Evolutionary conservation across 2,329 filamentous ascomycete genomes (phyloP).

Genomic region (Eutypa lata): DNA sequence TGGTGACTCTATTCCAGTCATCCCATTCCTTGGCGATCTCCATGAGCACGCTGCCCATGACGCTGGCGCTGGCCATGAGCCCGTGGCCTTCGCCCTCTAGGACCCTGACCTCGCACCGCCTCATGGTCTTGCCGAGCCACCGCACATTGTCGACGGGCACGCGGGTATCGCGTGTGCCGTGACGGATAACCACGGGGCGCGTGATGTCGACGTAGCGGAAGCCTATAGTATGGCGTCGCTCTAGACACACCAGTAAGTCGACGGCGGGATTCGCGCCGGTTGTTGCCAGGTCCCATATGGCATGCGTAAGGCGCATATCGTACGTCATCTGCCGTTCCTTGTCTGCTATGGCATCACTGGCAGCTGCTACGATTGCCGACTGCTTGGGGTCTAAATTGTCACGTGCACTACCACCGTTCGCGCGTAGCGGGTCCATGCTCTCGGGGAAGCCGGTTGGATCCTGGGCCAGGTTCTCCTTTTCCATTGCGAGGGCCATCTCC

Average conservation of each 20-base stretch:
- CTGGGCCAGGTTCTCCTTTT: conserved; percentile 48
- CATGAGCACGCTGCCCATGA: conserved; percentile 92
- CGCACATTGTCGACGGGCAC: conserved; percentile 93
- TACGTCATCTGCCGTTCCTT: conserved; percentile 73
- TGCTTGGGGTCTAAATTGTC: conserved; percentile 14
- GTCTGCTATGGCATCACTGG: conserved; percentile 61
- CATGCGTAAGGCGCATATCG: conserved; percentile 81
- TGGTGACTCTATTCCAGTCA: conserved; percentile 70
- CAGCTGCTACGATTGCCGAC: conserved; percentile 43
- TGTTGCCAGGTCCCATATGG: conserved; percentile 92
- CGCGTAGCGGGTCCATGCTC: conserved; percentile 47
- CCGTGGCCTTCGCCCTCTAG: conserved; percentile 92
- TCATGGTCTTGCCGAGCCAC: conserved; percentile 94
- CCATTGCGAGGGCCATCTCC: conserved; percentile 35
- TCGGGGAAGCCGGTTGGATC: conserved; percentile 33
- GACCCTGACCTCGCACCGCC: conserved; percentile 84
- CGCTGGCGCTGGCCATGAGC: conserved; percentile 86
- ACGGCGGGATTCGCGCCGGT: conserved; percentile 90
- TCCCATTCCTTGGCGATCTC: conserved; percentile 96
- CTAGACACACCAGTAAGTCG: conserved; percentile 87
- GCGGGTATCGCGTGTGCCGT: conserved; percentile 83
- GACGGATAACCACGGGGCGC: conserved; percentile 86
- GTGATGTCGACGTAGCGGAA: conserved; percentile 98
- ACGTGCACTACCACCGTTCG: conserved; percentile 19
- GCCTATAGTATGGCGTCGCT: conserved; percentile 85